Percentiles rank a stretch among this genome's conserved stretches.
phyloP scores from a whole-genome alignment of 192 early-diverging fungal species.

The Rhizoclosmatium sp. region DNA sequence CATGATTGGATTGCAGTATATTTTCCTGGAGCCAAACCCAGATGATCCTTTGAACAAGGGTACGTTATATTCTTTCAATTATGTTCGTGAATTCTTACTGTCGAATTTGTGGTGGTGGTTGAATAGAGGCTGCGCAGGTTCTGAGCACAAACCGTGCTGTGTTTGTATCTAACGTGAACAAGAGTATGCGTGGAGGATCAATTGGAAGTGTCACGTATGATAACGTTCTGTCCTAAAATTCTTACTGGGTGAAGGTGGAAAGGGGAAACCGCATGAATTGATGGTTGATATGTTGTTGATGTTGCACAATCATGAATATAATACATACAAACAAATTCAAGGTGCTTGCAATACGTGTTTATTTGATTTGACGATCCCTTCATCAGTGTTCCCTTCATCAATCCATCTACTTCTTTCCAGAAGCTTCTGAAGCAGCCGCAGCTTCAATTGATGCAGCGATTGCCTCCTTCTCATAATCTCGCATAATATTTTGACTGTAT shows the following conservation, averaged over 20 bases:
- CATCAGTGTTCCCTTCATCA: too few relatives aligned
- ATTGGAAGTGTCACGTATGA: slow-evolving; percentile 76
- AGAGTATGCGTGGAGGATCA: slow-evolving; percentile 79
- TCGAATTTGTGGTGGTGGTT: background rate
- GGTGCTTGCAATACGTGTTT: too few relatives aligned
- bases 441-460: background rate
- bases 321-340: too few relatives aligned
- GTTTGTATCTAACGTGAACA: slow-evolving; percentile 81
- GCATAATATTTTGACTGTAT: slow-evolving; percentile 84
- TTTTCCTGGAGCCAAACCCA: slow-evolving; percentile 94
- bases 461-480: slow-evolving; percentile 65
- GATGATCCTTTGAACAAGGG: slow-evolving; percentile 98
- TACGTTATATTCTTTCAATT: slow-evolving; percentile 29
- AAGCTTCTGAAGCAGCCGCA: background rate
- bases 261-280: too few relatives aligned
- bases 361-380: too few relatives aligned
- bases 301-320: background rate
- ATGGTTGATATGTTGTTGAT: background rate
- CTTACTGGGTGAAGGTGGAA: background rate
- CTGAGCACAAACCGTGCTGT: slow-evolving; percentile 71
- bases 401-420: background rate
- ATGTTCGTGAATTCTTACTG: background rate
- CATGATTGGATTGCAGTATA: slow-evolving; percentile 88
- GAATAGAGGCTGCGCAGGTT: slow-evolving; percentile 81
- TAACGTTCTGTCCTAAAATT: background rate